These are phyloP conservation scores for Biancaea sappan DNA, from an alignment of 306 rosid genomes.

Conservation along the genomic window DNA sequence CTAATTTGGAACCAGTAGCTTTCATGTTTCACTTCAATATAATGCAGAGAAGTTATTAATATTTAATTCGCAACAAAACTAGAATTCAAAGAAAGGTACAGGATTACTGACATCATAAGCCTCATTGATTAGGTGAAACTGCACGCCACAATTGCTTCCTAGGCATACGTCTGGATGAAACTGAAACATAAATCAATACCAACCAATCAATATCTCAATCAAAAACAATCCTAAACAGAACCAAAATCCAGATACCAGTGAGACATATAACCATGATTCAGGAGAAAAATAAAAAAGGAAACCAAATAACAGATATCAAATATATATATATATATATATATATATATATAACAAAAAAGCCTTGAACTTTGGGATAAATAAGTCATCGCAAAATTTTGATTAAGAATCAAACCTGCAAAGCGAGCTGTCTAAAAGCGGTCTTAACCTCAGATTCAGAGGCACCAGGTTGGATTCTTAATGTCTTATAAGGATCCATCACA, in stretches of 20 bases:
- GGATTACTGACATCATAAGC: conserved; percentile 76
- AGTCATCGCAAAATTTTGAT: not conserved
- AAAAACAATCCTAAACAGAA: not conserved
- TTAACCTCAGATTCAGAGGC: conserved; percentile 78
- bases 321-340: not conserved
- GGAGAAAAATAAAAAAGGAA: not conserved
- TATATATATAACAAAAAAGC: not conserved
- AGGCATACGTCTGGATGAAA: conserved; percentile 93
- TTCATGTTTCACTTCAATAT: not conserved
- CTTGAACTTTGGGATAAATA: not conserved
- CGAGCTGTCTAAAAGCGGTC: conserved; percentile 79
- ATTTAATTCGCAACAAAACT: not conserved
- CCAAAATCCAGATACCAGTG: not conserved
- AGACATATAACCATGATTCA: not conserved
- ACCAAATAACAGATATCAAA: not conserved
- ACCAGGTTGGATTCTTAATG: conserved; percentile 64
- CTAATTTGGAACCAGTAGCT: not conserved
- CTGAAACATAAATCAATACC: conserved; percentile 39
- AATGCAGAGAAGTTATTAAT: not conserved
- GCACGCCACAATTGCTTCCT: conserved; percentile 78
- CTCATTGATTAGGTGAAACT: conserved; percentile 80
- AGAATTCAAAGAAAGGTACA: not conserved
- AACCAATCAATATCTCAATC: not conserved
- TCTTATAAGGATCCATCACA: conserved; percentile 55
- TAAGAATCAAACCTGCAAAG: conserved; percentile 55